A percentile compares a stretch with the other conserved stretches of the same genome.
These are phyloP conservation scores for Debaryomyces prosopidis DNA, from an alignment of 805 yeast species.

Conservation along the genomic window DNA sequence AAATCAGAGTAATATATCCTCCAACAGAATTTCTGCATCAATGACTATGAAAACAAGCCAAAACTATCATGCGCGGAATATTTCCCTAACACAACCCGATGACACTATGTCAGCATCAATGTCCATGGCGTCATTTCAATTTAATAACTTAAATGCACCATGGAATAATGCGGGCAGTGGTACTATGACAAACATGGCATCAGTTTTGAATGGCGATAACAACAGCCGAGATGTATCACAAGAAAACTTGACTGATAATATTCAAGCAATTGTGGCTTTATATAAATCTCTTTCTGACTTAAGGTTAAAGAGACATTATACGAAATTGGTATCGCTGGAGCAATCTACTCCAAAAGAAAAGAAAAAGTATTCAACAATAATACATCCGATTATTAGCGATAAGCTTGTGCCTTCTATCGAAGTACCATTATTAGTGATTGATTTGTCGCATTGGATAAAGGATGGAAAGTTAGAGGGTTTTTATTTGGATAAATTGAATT, in stretches of 20 bases:
- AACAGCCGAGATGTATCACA: neutral
- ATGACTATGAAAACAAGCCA: neutral
- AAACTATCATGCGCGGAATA: slow-evolving; percentile 4
- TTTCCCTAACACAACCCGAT: slow-evolving; percentile 5
- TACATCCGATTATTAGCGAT: slow-evolving; percentile 40
- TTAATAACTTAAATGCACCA: slow-evolving; percentile 1
- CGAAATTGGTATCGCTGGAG: slow-evolving; percentile 13
- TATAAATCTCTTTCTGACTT: slow-evolving; percentile 37
- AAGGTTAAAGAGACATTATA: slow-evolving; percentile 34
- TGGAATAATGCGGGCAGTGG: slow-evolving; percentile 10
- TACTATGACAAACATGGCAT: slow-evolving; percentile 20
- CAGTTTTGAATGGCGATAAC: slow-evolving; percentile 12
- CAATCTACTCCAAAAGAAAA: slow-evolving; percentile 7
- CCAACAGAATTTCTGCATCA: neutral
- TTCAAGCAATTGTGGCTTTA: slow-evolving; percentile 28
- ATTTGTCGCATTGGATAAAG: slow-evolving; percentile 29
- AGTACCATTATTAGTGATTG: slow-evolving; percentile 33
- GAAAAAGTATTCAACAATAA: slow-evolving; percentile 20
- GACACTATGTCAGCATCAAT: neutral
- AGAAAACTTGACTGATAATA: slow-evolving; percentile 13
- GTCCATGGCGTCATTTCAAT: slow-evolving; percentile 1
- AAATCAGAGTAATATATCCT: neutral
- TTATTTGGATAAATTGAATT: slow-evolving; percentile 23
- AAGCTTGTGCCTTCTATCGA: slow-evolving; percentile 39
- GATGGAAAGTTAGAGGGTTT: slow-evolving; percentile 39